Base-by-base conservation (phyloP, 1,139 yeast genomes). In the Magnusiomyces sp. region DNA sequence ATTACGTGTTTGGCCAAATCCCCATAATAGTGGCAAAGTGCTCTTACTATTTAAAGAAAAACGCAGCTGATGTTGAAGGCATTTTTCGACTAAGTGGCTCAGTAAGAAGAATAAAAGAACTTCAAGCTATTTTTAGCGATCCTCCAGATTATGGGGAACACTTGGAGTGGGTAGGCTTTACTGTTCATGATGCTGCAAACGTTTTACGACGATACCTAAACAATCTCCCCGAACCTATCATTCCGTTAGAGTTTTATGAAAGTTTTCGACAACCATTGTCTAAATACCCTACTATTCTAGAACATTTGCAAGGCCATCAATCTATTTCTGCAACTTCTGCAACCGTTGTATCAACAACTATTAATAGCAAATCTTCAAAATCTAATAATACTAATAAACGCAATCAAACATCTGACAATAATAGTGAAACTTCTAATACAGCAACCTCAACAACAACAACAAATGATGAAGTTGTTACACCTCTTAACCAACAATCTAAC, bases 141-240 rank as follows among this genome's bases (percentile, higher is more conserved):
- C 89, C 96, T 1, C 97, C 97, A 0, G 43, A 41, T 29, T 94
- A 82, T 63, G 99, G 98, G 23, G 79, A 88, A 53, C 85, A 83
- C 58, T 74, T 90, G 44, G 79, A 76, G 55, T 92, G 98, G 98
- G 88, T 85, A 50, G 94, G 95, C 0, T 92, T 81, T 67, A 88
- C 89, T 2, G 97, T 92, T n/a, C 98, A 94, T 68, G 98, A 94
- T 66, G 97, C 97, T 1, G 96, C 97, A 2, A 86, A 95, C 31
- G 74, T 92, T 36, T 75, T 92, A 53, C 75, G 97, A 62, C 73
- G 98, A 53, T 92, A 79, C 63, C 74, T 94, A 55, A 88, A 90
- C 63, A 83, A 90, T 43, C 74, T 92, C 51, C 95, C 96, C 0
- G 97, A 92, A 61, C 97, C 98, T 0, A 75, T 92, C 50, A 81